Base-by-base conservation (phyloP, 768 basidiomycete species). In the Paxillus rubicundulus region DNA sequence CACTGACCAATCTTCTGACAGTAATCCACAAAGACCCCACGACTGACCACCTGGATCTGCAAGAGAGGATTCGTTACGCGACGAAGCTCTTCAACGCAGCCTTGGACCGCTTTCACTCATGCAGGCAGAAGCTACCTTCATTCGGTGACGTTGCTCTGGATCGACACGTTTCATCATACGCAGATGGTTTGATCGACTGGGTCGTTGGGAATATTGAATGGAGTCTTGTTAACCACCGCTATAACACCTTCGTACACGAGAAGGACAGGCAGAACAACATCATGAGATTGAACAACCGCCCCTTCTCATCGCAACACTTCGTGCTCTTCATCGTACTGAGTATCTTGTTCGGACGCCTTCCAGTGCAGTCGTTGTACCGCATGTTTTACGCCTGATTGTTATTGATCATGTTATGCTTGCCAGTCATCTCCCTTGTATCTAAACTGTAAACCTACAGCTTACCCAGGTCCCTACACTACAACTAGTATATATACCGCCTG, bases 141-240 rank as follows among this genome's bases (percentile, higher is more conserved):
- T 56, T 60, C n/a, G 27, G 46, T 21, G 40, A 55, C 13, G 33
- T 2, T 20, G 59, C 58, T 27, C n/a, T 56, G 39, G 60, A 66
- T 43, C 40, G n/a, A 18, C 52, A 61, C 4, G 20, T 64, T 28
- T 33, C 57, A 6, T 55, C 51, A 12, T 68, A 66, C 37, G 55
- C 58, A 20, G 62, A 68, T 20, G 67, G 67, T 38, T 39, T 68
- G 41, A 34, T 60, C 2, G 66, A 68, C 50, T 66, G 64, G 66
- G 20, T 57, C 8, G 13, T 40, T 3, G 66, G 66, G 21, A 68
- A 62, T 17, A 62, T 68, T 12, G 49, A 68, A 45, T 68, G 62
- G 67, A 68, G 66, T 27, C 9, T 38, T 8, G 56, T 60, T 27
- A 68, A 61, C 45, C 61, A 55, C 40, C 66, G 66, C 27, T 67